Base-by-base conservation (phyloP, 2,329 filamentous ascomycete species). In the Dactylonectria estremocensis region DNA sequence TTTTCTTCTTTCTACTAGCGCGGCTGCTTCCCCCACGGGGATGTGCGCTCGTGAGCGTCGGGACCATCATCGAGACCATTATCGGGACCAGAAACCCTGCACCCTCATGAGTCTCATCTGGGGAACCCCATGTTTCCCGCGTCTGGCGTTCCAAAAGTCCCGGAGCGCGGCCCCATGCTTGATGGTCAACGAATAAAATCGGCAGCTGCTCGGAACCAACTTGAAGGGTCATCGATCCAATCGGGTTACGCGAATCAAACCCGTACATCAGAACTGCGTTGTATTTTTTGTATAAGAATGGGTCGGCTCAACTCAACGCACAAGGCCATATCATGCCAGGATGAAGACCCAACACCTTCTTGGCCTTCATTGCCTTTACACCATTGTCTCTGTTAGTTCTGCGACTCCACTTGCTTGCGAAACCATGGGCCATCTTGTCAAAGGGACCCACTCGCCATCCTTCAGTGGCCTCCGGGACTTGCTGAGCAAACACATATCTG, bases 401-500 rank as follows among this genome's bases (percentile, higher is more conserved):
- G 2, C 37, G 16, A 40, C 37, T 40, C 37, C 37, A 11, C 10
- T 14, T 40, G 37, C 37, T 40, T 40, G 37, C 37, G 37, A 13
- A 14, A 40, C 37, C 37, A 40, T 40, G 37, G 37, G 13, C 37
- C 37, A 40, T 40, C 37, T 40, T 40, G 10, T 40, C 37, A 40
- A 40, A 40, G 37, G 37, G 37, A 14, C 37, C 10, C 37, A 40
- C 10, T 11, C 2, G 37, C 37, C 37, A 14, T 2, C 10, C 37
- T 40, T 40, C 37, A 16, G 37, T 14, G 37, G 37, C 37, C 31
- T 66, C 28, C 20, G 46, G 3, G 22, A 55, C 10, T 24, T 55
- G 2, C 66, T 87, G 13, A 70, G 80, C 33, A 40, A 78, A 3
- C 76, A 76, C 24, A 50, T 87, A n/a, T 69, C 74, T 10, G 77